Evolutionary conservation across 306 rosid species (phyloP), one percentile per base, ranked within the genome.

Genomic region (Sechiopsis laciniata): DNA sequence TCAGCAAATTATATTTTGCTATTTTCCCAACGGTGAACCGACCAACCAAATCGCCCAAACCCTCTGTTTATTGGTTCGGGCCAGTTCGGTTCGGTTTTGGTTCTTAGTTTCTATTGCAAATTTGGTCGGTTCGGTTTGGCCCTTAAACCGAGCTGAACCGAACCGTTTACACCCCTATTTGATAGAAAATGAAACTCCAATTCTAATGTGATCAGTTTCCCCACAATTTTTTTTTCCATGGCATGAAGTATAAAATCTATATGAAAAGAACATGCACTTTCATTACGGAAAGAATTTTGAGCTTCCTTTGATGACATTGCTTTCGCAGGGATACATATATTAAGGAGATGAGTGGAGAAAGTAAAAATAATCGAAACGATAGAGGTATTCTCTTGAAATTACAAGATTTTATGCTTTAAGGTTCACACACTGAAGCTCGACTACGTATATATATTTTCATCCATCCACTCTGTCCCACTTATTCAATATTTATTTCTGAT

Each of bases 281-380:
- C 37, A 51, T 26, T 45, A 60, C 2, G 5, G 9, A 16, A 24
- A 22, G 59, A 51, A 51, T 70, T 8, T 70, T 51, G 15, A 70
- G 74, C 46, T 50, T 51, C 37, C 60, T 24, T 50, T 52, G 21
- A 26, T 21, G 21, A 22, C 8, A 51, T 73, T 66, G 60, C 35
- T 21, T 72, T 40, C 37, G 68, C 78, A 95, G 97, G 85, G 99
- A 95, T 75, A 95, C 99, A n/a, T 95, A 85, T 78, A 83, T 91
- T 35, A 95, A 84, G 78, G 88, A 86, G 61, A 89, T 91, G 97
- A 83, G 83, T 12, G 97, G 97, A 74, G 99, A 95, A 71, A 89
- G 87, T 72, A 89, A 88, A 85, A 95, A 95, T 81, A 95, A 95
- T 75, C 86, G 99, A 75, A 95, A 95, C 65, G 99, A 95, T 77